phyloP scores from a whole-genome alignment of 2,329 filamentous ascomycete species.

The Calycina marina region DNA sequence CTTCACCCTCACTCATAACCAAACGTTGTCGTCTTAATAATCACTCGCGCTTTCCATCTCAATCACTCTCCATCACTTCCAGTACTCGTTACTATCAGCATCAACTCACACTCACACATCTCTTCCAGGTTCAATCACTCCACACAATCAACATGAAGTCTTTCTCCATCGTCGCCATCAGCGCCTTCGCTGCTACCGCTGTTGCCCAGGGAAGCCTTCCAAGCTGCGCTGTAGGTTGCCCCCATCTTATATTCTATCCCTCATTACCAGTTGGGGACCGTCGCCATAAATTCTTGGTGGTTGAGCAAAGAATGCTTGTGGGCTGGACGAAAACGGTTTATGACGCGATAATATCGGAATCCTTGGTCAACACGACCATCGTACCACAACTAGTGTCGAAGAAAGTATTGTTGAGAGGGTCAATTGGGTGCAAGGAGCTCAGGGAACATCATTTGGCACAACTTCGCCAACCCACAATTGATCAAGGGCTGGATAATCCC shows the following conservation, averaged over 20 bases:
- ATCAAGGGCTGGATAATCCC: not conserved
- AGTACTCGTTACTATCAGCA: not conserved
- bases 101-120: not conserved
- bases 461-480: not conserved
- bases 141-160: slow-evolving; percentile 20
- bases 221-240: slow-evolving; percentile 21
- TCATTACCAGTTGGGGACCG: not conserved
- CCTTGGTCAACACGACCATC: no score
- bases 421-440: not conserved
- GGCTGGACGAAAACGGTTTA: no score
- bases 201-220: slow-evolving; percentile 18
- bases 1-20: not conserved
- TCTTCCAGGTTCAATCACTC: not conserved
- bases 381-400: no score
- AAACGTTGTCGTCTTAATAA: not conserved
- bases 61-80: not conserved
- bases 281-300: not conserved
- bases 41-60: not conserved
- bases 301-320: no score
- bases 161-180: slow-evolving; percentile 14
- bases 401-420: no score
- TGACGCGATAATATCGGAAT: no score
- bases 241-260: not conserved
- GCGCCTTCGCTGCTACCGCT: slow-evolving; percentile 14
- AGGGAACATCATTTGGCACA: not conserved